These are phyloP conservation scores for Pythium scleroteichum DNA, from an alignment of 352 stramenopile genomes.

Conservation along the genomic window DNA sequence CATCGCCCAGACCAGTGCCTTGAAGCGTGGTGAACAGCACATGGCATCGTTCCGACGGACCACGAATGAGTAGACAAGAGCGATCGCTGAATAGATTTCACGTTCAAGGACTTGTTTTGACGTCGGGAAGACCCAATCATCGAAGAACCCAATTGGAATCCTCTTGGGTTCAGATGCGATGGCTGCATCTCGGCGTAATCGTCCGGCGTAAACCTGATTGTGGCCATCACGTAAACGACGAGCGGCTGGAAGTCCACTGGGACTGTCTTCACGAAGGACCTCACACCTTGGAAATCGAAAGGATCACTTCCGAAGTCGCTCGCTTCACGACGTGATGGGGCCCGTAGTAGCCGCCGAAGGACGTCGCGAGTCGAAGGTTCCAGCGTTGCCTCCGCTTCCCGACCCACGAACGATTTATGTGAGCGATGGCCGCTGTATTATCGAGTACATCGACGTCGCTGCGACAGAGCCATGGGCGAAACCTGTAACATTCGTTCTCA, in stretches of 20 bases:
- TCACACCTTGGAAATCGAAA: too few species aligned
- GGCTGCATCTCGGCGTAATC: neutral
- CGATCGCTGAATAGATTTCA: too few species aligned
- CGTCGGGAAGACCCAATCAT: too few species aligned
- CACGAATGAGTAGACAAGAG: slow-evolving; percentile 6
- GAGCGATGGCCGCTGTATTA: slow-evolving; percentile 6
- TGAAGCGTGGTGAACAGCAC: slow-evolving; percentile 6
- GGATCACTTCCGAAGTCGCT: too few species aligned
- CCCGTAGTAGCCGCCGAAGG: too few species aligned
- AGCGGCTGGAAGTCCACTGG: too few species aligned
- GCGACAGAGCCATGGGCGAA: neutral
- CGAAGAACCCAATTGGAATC: too few species aligned
- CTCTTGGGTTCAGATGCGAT: too few species aligned
- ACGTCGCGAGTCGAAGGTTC: neutral
- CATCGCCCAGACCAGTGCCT: neutral
- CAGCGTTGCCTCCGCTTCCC: neutral
- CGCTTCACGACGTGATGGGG: too few species aligned
- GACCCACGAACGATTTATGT: slow-evolving; percentile 4
- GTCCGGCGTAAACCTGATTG: neutral
- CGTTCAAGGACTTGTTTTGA: too few species aligned
- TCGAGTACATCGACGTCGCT: slow-evolving; percentile 6
- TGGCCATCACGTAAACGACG: neutral
- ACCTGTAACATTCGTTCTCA: slow-evolving; percentile 18
- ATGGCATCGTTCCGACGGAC: slow-evolving; percentile 16
- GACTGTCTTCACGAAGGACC: too few species aligned